Evolutionary conservation across 768 basidiomycete species (phyloP).

Genomic region (Myochromella boudieri): DNA sequence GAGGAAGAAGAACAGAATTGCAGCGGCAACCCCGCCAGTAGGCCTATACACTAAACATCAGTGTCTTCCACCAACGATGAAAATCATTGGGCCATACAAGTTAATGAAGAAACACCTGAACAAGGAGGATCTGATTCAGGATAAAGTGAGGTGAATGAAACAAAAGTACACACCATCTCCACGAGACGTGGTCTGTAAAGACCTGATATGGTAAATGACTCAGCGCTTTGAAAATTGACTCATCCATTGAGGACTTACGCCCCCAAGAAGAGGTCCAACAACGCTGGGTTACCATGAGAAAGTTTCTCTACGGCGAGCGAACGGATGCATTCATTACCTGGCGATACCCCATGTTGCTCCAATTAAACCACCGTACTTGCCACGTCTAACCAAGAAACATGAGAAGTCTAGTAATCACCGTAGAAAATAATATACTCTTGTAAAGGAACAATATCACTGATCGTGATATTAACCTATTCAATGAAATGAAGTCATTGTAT

Average conservation of each 20-base stretch:
- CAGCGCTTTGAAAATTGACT: no score
- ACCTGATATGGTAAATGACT: no score
- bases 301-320: not conserved
- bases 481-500: not conserved
- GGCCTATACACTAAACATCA: conserved; percentile 46
- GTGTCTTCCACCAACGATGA: not conserved
- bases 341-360: conserved; percentile 82
- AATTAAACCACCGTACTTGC: conserved; percentile 72
- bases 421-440: conserved; percentile 53
- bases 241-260: no score
- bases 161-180: conserved; percentile 62
- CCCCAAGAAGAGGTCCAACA: conserved; percentile 79
- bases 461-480: conserved; percentile 62
- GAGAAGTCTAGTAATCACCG: conserved; percentile 1
- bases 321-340: conserved; percentile 22
- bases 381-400: conserved; percentile 48
- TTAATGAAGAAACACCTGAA: conserved; percentile 76
- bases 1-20: conserved; percentile 68
- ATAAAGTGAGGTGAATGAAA: not conserved
- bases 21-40: conserved; percentile 66
- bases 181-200: conserved; percentile 72
- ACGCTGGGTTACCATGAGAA: conserved; percentile 38
- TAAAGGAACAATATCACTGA: conserved; percentile 81
- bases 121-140: not conserved
- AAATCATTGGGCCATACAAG: conserved; percentile 43